phyloP scores from a whole-genome alignment of 768 basidiomycete species.

The Polyporus arcularius region DNA sequence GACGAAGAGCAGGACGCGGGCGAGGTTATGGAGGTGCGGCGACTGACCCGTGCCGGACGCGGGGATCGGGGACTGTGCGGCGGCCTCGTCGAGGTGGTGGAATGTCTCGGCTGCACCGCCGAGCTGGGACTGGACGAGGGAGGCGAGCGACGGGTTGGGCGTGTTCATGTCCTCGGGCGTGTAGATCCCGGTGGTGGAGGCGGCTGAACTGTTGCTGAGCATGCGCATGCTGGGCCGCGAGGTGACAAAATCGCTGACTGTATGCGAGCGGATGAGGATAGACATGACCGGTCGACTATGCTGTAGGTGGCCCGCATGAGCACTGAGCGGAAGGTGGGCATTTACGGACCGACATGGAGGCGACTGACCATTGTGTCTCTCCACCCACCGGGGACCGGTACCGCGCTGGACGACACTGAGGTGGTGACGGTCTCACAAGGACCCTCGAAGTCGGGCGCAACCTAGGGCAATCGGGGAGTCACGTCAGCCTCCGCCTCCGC shows the following conservation, averaged over 20 bases:
- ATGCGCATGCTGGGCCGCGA: background rate
- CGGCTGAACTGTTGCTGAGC: background rate
- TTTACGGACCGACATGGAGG: background rate
- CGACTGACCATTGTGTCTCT: background rate
- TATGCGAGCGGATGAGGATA: background rate
- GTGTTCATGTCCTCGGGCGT: background rate
- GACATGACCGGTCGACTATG: background rate
- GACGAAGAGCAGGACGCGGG: constrained; percentile 27
- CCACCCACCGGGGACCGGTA: background rate
- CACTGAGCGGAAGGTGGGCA: background rate
- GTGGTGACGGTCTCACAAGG: too few species aligned
- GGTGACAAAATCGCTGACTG: background rate
- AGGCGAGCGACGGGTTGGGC: background rate
- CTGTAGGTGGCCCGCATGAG: background rate
- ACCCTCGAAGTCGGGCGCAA: background rate
- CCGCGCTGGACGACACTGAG: background rate
- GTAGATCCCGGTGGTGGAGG: background rate
- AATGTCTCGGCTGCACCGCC: background rate
- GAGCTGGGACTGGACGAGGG: background rate
- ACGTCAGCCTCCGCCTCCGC: background rate
- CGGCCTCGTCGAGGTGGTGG: background rate
- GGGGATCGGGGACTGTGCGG: background rate
- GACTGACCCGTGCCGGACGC: background rate
- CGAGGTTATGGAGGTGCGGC: background rate
- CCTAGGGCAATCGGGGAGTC: background rate